Conservation (phyloP, 805 yeast genomes). For the Jamesozyma jinghongensis region DNA sequence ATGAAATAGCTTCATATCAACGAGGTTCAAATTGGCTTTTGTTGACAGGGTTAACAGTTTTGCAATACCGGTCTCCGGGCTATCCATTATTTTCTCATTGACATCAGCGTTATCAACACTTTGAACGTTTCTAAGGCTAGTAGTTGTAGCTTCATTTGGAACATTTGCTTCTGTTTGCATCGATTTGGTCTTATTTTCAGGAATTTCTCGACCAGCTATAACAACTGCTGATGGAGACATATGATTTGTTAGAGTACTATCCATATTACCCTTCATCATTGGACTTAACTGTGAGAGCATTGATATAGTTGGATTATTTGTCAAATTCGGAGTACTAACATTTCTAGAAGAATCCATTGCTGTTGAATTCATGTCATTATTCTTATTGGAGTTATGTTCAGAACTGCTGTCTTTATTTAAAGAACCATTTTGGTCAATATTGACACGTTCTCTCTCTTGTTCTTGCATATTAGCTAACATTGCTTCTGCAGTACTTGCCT, state of each 20-base stretch:
- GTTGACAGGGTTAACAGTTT: slow-evolving; percentile 19
- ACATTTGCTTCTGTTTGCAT: neutral
- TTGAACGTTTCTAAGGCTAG: neutral
- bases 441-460: slow-evolving; percentile 6
- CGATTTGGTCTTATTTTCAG: slow-evolving; percentile 1
- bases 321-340: slow-evolving; percentile 1
- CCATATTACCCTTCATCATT: slow-evolving; percentile 1
- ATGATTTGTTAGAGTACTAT: slow-evolving; percentile 2
- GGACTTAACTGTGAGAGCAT: slow-evolving; percentile 6
- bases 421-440: neutral
- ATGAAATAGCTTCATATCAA: slow-evolving; percentile 75
- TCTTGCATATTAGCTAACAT: slow-evolving; percentile 27
- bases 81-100: neutral
- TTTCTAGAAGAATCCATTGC: neutral
- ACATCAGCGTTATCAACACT: neutral
- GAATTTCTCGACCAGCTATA: slow-evolving; percentile 8
- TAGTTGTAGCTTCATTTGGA: neutral
- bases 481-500: slow-evolving; percentile 23
- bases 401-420: neutral
- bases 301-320: slow-evolving; percentile 4
- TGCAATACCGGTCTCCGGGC: slow-evolving; percentile 9
- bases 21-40: slow-evolving; percentile 44
- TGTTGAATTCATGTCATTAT: neutral
- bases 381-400: neutral
- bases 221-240: slow-evolving; percentile 14